Conservation (phyloP, 2,329 filamentous ascomycete species). For the Botrytis pseudocinerea region DNA sequence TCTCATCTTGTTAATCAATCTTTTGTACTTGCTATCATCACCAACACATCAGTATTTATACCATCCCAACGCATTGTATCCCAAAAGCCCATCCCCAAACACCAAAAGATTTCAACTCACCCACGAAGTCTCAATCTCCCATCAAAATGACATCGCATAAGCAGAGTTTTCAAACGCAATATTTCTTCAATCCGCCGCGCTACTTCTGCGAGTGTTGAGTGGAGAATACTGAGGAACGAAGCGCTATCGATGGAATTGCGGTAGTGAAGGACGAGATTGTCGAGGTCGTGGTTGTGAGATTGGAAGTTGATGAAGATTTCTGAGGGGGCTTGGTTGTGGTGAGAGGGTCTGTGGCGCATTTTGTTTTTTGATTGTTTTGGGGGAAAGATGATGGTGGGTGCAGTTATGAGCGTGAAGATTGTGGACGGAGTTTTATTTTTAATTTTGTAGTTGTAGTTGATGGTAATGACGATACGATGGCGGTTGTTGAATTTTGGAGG, state of each 20-base stretch:
- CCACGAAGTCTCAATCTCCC: not conserved
- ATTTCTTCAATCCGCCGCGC: not conserved
- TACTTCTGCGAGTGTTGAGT: not conserved
- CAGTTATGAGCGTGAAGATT: not conserved
- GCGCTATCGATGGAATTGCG: not conserved
- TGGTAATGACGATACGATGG: not conserved
- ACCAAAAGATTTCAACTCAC: not conserved
- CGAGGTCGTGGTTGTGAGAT: not conserved
- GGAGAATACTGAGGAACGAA: not conserved
- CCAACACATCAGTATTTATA: not conserved
- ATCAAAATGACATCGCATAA: not conserved
- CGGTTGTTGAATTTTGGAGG: not conserved
- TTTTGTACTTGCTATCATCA: not conserved
- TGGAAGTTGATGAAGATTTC: not conserved
- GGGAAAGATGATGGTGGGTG: not conserved
- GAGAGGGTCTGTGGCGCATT: not conserved
- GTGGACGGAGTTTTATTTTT: not conserved
- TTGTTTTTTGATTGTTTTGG: not conserved
- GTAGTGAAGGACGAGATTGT: not conserved
- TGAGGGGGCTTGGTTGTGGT: not conserved
- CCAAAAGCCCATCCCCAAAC: not conserved
- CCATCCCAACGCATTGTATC: too few species aligned
- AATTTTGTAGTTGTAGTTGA: fast-evolving
- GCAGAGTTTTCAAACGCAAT: not conserved
- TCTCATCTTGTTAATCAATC: not conserved